Evolutionary conservation across 805 yeast genomes (phyloP), one percentile per base, ranked within the genome.

Genomic region (Blastobotrys parvus): DNA sequence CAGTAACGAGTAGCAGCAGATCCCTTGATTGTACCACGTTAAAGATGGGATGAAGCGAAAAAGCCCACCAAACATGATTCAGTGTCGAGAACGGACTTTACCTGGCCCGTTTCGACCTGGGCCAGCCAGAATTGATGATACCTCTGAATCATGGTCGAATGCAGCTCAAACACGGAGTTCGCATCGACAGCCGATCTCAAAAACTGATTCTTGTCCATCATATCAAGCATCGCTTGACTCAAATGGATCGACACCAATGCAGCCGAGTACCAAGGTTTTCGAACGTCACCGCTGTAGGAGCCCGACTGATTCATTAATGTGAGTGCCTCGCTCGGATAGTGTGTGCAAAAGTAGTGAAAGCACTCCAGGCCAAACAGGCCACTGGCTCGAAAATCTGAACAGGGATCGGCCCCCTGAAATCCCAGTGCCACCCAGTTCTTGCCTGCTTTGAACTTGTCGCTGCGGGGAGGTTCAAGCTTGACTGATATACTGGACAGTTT

Each of bases 361-460:
- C 51, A 48, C 7, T 34, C 36, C 23, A 59, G 38, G 6, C 65
- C 65, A 17, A 60, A 47, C 36, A 22, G 18, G 2, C 65, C 65
- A 5, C 60, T 50, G 3, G 63, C 64, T 10, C 70, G 53, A 39
- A 65, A 60, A 44, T 65, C 70, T 1, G 60, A 56, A 2, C 56
- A 44, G 3, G 70, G 70, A 43, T 63, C 61, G 15, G 47, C 18
- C 1, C 68, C 66, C 42, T 65, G 70, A 50, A 65, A 65, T 4
- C 70, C 70, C 5, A 65, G 49, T 3, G 52, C 47, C 17, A 57
- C 61, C 67, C 68, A 65, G 42, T 61, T 51, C 4, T 45, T n/a
- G 17, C 39, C 35, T 34, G 41, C 35, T 30, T 44, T 44, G 16
- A 22, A 10, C 7, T 39, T 41, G 8, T 48, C 41, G 10, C 34